Conservation (phyloP, 768 basidiomycete genomes). For the Mycena chlorophos region DNA sequence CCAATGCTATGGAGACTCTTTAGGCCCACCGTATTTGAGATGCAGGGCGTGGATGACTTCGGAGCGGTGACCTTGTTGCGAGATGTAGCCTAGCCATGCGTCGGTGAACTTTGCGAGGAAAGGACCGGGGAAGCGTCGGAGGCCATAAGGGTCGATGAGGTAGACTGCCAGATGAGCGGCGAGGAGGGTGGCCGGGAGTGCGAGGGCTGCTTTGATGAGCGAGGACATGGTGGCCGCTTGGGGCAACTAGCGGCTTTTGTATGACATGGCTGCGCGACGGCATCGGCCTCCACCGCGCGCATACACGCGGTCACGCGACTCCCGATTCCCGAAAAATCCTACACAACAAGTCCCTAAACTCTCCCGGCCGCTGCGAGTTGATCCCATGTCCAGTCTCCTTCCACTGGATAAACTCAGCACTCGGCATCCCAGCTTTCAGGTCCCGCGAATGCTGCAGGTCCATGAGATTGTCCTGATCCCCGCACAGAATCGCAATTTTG, state of each 20-base stretch:
- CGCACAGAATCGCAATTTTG: conserved; percentile 65
- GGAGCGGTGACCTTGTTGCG: conserved; percentile 71
- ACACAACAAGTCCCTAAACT: conserved; percentile 59
- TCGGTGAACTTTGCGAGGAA: conserved; percentile 70
- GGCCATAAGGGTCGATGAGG: conserved; percentile 56
- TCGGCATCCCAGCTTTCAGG: conserved; percentile 60
- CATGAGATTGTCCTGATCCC: conserved; percentile 63
- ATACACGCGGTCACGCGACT: neutral
- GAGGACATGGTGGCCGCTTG: too few relatives aligned
- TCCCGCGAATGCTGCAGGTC: conserved; percentile 47
- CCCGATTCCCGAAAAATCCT: conserved; percentile 48
- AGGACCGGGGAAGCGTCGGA: conserved; percentile 68
- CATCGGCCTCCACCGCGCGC: too few relatives aligned
- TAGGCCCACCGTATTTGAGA: conserved; percentile 61
- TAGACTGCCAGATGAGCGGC: conserved; percentile 46
- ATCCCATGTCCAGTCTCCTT: conserved; percentile 65
- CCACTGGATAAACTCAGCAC: conserved; percentile 56
- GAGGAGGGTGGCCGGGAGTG: conserved; percentile 23
- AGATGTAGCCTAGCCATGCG: conserved; percentile 67
- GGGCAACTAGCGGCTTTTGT: too few relatives aligned
- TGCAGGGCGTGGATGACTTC: conserved; percentile 75
- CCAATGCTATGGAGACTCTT: neutral
- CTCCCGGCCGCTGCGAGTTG: conserved; percentile 44
- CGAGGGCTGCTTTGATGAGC: neutral
- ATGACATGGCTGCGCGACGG: too few relatives aligned